Percentiles rank a stretch among this genome's conserved stretches.
Conservation (phyloP, 257 asterid species). For the Jasminum sambac region DNA sequence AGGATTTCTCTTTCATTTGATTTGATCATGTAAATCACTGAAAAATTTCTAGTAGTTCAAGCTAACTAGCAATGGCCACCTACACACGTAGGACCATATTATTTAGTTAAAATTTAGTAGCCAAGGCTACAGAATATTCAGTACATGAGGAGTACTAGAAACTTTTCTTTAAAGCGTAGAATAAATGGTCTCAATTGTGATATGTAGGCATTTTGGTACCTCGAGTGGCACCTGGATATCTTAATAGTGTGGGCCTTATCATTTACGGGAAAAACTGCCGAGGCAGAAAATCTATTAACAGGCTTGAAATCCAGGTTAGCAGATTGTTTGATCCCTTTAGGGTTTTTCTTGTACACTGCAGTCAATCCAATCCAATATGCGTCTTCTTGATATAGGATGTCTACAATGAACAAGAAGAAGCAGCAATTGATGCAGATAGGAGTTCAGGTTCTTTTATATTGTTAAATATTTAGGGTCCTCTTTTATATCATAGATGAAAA, state of each 20-base stretch:
- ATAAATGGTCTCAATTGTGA: conserved; percentile 19
- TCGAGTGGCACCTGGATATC: conserved; percentile 95
- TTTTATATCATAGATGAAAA: neutral
- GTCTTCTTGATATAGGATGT: conserved; percentile 45
- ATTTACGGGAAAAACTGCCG: conserved; percentile 43
- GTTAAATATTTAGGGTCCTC: neutral
- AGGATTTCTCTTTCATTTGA: conserved; percentile 11
- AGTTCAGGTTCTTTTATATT: conserved; percentile 48
- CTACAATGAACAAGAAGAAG: conserved; percentile 74
- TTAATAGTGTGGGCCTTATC: conserved; percentile 76
- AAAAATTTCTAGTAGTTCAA: no score
- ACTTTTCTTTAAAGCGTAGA: neutral
- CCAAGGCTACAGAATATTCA: no score
- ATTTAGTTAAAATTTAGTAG: no score
- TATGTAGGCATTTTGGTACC: conserved; percentile 69
- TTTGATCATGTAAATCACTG: neutral
- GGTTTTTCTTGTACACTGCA: neutral
- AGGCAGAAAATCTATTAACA: conserved; percentile 67
- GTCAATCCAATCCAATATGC: conserved; percentile 2
- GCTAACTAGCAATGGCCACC: no score
- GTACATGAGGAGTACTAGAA: no score
- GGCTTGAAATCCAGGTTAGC: conserved; percentile 72
- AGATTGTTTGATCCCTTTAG: conserved; percentile 9
- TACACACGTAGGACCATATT: no score
- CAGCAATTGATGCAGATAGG: conserved; percentile 58